Percentiles rank a stretch among this genome's conserved stretches.
Conservation (phyloP, 2,329 filamentous ascomycete species). For the Coniochaeta hoffmannii region DNA sequence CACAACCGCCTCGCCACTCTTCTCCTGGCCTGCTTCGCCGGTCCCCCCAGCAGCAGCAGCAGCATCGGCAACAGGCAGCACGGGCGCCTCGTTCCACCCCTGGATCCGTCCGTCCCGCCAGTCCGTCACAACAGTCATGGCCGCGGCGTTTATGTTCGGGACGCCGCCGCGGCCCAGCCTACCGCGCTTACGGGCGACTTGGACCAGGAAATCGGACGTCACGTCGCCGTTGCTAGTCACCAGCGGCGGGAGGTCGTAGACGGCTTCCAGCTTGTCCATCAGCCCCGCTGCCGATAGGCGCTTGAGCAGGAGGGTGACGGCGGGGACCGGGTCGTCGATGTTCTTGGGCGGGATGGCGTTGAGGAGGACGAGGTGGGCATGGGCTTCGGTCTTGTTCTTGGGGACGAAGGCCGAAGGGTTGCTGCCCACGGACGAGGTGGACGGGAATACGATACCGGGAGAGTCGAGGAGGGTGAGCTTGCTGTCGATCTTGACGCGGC, state of each 20-base stretch:
- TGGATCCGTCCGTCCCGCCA: conserved; percentile 94
- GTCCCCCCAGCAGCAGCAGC: conserved; percentile 25
- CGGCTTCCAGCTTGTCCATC: conserved; percentile 68
- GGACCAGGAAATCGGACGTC: conserved; percentile 86
- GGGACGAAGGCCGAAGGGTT: conserved; percentile 34
- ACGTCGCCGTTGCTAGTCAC: conserved; percentile 65
- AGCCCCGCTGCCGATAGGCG: conserved; percentile 67
- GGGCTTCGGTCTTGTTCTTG: conserved; percentile 61
- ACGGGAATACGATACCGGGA: conserved; percentile 89
- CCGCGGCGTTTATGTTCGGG: conserved; percentile 80
- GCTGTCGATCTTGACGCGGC: conserved; percentile 88
- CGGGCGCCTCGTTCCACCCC: conserved; percentile 78
- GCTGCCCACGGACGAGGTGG: conserved; percentile 36
- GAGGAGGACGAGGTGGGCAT: conserved; percentile 78
- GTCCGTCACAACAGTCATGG: conserved; percentile 91
- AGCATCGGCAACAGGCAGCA: conserved; percentile 45
- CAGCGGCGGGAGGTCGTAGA: conserved; percentile 80
- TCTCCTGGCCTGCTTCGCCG: conserved; percentile 23
- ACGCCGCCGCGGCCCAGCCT: conserved; percentile 82
- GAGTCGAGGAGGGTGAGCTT: conserved; percentile 92
- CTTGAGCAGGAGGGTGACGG: conserved; percentile 76
- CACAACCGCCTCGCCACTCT: conserved; percentile 34
- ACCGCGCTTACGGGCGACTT: conserved; percentile 90
- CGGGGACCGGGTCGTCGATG: conserved; percentile 85
- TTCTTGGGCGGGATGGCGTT: conserved; percentile 92